A percentile compares a stretch with the other conserved stretches of the same genome.
phyloP scores from a whole-genome alignment of 306 rosid genomes.

The Rosa lucieae region DNA sequence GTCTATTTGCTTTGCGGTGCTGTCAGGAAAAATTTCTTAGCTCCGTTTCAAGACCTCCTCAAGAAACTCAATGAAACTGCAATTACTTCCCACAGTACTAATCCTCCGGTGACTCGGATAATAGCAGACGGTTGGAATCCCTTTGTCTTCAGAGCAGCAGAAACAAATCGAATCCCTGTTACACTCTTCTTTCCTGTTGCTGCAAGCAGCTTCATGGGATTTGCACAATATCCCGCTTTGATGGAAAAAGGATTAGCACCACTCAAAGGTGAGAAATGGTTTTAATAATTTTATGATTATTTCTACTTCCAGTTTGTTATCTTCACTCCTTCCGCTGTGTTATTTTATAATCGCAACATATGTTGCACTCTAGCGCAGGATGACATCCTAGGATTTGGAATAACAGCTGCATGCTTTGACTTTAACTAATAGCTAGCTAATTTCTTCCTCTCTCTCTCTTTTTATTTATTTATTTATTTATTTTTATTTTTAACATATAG shows the following conservation, averaged over 20 bases:
- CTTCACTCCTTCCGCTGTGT: too few relatives aligned
- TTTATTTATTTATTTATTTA: too few relatives aligned
- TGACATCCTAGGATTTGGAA: too few relatives aligned
- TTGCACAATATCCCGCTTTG: background rate
- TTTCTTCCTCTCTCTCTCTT: too few relatives aligned
- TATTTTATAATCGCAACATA: too few relatives aligned
- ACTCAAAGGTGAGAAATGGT: slow-evolving; percentile 3
- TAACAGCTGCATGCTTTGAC: too few relatives aligned
- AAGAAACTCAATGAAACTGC: background rate
- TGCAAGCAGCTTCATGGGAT: slow-evolving; percentile 1
- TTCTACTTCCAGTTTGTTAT: too few relatives aligned
- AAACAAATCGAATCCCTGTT: background rate
- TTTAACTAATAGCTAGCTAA: too few relatives aligned
- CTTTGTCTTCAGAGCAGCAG: background rate
- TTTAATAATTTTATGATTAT: too few relatives aligned
- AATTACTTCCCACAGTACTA: too few relatives aligned
- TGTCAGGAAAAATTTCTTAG: background rate
- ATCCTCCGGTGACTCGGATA: background rate
- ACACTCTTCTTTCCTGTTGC: slow-evolving; percentile 2
- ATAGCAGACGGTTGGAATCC: background rate
- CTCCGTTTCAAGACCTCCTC: background rate
- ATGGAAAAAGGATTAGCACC: background rate
- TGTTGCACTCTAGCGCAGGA: too few relatives aligned
- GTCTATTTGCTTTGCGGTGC: background rate
- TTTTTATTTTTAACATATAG: background rate